These are phyloP conservation scores for Podosphaera aphanis DNA, from an alignment of 2,329 filamentous ascomycete genomes.

Conservation along the genomic window DNA sequence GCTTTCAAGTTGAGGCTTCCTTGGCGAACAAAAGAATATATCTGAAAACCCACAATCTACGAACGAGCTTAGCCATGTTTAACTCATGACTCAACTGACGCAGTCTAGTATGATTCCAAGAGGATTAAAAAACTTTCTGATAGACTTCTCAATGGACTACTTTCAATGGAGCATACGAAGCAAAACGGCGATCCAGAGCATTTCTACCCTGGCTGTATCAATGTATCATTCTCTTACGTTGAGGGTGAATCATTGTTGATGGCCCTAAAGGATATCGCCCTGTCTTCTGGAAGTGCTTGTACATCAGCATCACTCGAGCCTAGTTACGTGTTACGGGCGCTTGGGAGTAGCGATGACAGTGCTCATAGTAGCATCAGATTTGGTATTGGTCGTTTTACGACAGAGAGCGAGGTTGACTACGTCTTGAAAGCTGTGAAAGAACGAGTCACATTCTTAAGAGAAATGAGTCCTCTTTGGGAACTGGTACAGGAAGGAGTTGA, in stretches of 20 bases:
- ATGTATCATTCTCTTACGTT: slow-evolving; percentile 94
- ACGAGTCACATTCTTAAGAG: slow-evolving; percentile 75
- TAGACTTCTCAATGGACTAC: slow-evolving; percentile 56
- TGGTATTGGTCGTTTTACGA: slow-evolving; percentile 91
- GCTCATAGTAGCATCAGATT: slow-evolving; percentile 96
- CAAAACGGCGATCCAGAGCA: slow-evolving; percentile 66
- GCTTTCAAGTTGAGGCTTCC: slow-evolving; percentile 17
- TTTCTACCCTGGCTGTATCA: slow-evolving; percentile 92
- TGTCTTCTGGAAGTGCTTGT: slow-evolving; percentile 90
- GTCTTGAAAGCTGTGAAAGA: slow-evolving; percentile 84
- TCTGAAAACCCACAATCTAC: no score
- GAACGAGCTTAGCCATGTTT: no score
- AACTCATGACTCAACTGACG: slow-evolving; percentile 8
- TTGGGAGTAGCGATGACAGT: slow-evolving; percentile 91
- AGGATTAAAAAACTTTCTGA: slow-evolving; percentile 67
- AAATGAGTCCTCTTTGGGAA: slow-evolving; percentile 92
- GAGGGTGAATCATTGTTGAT: slow-evolving; percentile 95
- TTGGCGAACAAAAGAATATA: slow-evolving; percentile 16
- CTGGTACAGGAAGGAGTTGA: slow-evolving; percentile 92
- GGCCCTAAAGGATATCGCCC: slow-evolving; percentile 91
- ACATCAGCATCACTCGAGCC: slow-evolving; percentile 92
- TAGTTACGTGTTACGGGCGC: slow-evolving; percentile 79
- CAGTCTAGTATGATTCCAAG: slow-evolving; percentile 62
- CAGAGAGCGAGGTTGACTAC: slow-evolving; percentile 87
- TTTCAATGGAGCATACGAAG: slow-evolving; percentile 74